These are phyloP conservation scores for Barnettozyma wickerhamii DNA, from an alignment of 805 yeast species.

Conservation along the genomic window DNA sequence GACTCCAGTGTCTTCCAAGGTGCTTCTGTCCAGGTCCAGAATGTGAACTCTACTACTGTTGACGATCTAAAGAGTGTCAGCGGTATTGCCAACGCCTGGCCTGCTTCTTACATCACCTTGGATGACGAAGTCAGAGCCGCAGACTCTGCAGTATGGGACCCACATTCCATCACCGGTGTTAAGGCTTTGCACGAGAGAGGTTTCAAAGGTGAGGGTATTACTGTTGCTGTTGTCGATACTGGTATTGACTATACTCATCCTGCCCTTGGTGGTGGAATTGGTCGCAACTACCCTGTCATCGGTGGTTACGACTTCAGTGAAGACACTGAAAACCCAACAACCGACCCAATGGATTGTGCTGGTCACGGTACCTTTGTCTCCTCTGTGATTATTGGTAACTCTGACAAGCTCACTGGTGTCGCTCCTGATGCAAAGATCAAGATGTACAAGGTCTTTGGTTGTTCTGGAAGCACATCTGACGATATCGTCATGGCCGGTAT, in stretches of 20 bases:
- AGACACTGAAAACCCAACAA: slow-evolving; percentile 8
- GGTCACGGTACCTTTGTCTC: slow-evolving; percentile 20
- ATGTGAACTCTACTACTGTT: slow-evolving; percentile 6
- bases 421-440: slow-evolving; percentile 16
- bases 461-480: slow-evolving; percentile 8
- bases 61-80: slow-evolving; percentile 9
- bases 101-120: slow-evolving; percentile 9
- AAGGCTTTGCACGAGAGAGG: slow-evolving; percentile 6
- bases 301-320: slow-evolving; percentile 14
- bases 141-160: slow-evolving; percentile 8
- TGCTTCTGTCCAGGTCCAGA: slow-evolving; percentile 10
- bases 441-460: slow-evolving; percentile 15
- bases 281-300: slow-evolving; percentile 9
- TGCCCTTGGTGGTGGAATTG: slow-evolving; percentile 12
- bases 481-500: slow-evolving; percentile 16
- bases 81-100: slow-evolving; percentile 16
- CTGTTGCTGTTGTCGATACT: slow-evolving; percentile 10
- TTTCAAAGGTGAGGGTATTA: slow-evolving; percentile 7
- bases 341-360: slow-evolving; percentile 15
- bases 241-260: slow-evolving; percentile 10
- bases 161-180: slow-evolving; percentile 10
- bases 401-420: slow-evolving; percentile 10
- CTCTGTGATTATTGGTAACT: slow-evolving; percentile 12
- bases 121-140: no score
- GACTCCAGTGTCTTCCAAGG: slow-evolving; percentile 14